Evolutionary conservation across 805 yeast species (phyloP), one percentile per base, ranked within the genome.

Genomic region (Ogataea populi-albae): DNA sequence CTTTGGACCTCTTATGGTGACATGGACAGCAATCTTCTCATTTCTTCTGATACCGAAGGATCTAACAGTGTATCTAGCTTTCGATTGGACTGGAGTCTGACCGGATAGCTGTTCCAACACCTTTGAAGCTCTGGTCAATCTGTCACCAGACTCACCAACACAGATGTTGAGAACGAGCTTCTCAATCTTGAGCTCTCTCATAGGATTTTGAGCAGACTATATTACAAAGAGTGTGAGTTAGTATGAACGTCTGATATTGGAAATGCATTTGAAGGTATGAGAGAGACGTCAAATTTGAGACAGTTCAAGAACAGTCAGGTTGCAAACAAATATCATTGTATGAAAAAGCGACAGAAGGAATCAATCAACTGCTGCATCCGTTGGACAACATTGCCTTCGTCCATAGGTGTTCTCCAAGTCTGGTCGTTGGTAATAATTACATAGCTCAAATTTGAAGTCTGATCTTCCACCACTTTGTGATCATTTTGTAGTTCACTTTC

Each of bases 81-180:
- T 93, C 63, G 98, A 89, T 74, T 86, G 96, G 62, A 93, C 98
- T 71, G 98, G 98, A 65, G 98, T 93, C 79, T 93, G 98, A 89
- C 98, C 98, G 61, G 98, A 91, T 65, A 93, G 85, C 80, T 93
- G 98, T 79, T 93, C 98, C 69, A 93, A 81, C 65, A 93, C 98
- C 82, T 93, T 93, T 69, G 98, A 93, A 63, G 98, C 98, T 86
- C 98, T 91, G 79, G 98, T 93, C 73, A 93, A 87, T 84, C 98
- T 86, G 76, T 93, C 98, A 81, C 98, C 98, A 74, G 97, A 89
- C 79, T 93, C 98, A 79, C 98, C 98, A 73, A 93, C 98, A 75
- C 95, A 89, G 77, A 93, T 93, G 93, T 93, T 93, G 75, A 93
- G 86, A 75, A 93, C 97, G 75, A 93, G 84, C 79, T 93, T 93